Evolutionary conservation across 176 grass and related monocot species (phyloP), one percentile per base, ranked within the genome.

Genomic region (sorghum (Sorghum bicolor)): DNA sequence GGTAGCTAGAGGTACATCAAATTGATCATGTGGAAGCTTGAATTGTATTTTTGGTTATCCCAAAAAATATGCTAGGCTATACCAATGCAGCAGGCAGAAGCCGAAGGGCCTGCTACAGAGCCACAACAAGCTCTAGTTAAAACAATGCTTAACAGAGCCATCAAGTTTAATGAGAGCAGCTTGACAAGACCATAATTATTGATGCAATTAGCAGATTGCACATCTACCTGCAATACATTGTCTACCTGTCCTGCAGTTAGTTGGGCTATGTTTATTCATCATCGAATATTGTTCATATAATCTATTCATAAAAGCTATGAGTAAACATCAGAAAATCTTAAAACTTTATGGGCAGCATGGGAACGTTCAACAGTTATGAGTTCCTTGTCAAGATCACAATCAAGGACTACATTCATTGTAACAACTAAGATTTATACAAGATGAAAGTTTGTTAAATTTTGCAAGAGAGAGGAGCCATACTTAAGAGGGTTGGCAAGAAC

Each of bases 401-500:
- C 17, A 10, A 66, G 14, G 40, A 50, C 26, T 55, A 69, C 24
- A 52, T 77, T 78, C 24, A 52, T 77, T 78, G 30, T 72, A 86
- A 43, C 52, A 81, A 36, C 31, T 36, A 67, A 22, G 53, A 50
- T 38, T 44, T 53, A 72, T 25, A 73, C 15, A 37, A 79, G 71
- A 83, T 79, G 5, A 36, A 78, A 77, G 28, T 26, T 22, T 73
- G 73, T 14, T 32, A 15, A 72, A 66, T 29, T 57, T 80, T 71
- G 10, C 68, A 75, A 70, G 43, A 76, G 40, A 68, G 60, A 48
- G 14, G 40, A 66, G 44, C 77, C 82, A 85, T 84, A 90, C 91
- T 93, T 93, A 50, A 93, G 84, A n/a, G 84, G 81, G 58, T 83
- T 90, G 10, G 91, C 87, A 85, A 93, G 91, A 72, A 93, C 91